These are phyloP conservation scores for Boehmeria nivea DNA, from an alignment of 306 rosid species.

Conservation along the genomic window DNA sequence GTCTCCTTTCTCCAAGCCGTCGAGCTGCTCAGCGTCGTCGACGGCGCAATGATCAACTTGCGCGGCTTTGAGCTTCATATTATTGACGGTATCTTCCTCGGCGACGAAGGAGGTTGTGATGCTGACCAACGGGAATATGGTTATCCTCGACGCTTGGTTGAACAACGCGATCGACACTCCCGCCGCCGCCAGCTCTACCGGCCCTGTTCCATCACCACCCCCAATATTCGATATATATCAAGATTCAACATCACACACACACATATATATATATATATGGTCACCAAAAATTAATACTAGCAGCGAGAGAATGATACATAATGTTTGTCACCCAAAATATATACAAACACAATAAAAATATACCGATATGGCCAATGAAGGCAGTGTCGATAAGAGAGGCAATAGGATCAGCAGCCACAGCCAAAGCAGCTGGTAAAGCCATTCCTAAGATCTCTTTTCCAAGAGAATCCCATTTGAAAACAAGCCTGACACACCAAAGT, in stretches of 20 bases:
- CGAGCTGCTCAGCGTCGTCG: conserved; percentile 5
- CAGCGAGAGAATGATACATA: no score
- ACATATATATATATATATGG: no score
- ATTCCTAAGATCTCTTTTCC: conserved; percentile 75
- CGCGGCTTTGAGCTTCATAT: conserved; percentile 24
- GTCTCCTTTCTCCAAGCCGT: conserved; percentile 24
- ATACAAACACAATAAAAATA: not conserved
- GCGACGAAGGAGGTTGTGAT: conserved; percentile 96
- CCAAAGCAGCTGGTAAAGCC: conserved; percentile 88
- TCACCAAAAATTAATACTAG: no score
- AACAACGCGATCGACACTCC: conserved; percentile 89
- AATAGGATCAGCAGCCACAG: conserved; percentile 96
- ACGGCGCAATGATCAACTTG: conserved; percentile 17
- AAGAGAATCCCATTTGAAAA: conserved; percentile 69
- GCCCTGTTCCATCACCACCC: conserved; percentile 44
- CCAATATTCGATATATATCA: no score
- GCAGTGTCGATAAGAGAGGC: conserved; percentile 97
- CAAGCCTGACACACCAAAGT: conserved; percentile 33
- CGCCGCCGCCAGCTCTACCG: conserved; percentile 94
- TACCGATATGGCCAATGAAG: conserved; percentile 95
- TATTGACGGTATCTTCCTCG: conserved; percentile 71
- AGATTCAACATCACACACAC: not conserved
- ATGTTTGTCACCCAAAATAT: no score
- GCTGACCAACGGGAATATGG: conserved; percentile 91
- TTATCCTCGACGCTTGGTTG: conserved; percentile 94